Conservation (phyloP, 129 eudicot genomes). For the Kitagawia praeruptora region DNA sequence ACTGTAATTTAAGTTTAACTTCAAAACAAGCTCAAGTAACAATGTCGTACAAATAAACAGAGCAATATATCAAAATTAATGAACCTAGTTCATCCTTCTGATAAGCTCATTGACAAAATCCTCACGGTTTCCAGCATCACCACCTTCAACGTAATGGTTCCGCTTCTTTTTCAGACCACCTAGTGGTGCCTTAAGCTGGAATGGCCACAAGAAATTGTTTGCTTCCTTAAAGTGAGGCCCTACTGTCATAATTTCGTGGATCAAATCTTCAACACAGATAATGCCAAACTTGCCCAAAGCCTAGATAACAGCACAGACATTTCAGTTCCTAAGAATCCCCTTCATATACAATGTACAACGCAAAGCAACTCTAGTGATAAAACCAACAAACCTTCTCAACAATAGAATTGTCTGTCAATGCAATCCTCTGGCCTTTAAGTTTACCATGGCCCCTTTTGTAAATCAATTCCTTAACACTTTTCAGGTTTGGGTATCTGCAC, state of each 20-base stretch:
- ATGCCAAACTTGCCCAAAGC: slow-evolving; percentile 63
- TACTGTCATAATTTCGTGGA: slow-evolving; percentile 70
- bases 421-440: slow-evolving; percentile 60
- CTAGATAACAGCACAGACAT: slow-evolving; percentile 9
- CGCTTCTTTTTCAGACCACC: slow-evolving; percentile 74
- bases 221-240: slow-evolving; percentile 78
- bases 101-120: slow-evolving; percentile 64
- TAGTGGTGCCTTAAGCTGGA: slow-evolving; percentile 70
- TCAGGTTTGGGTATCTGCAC: slow-evolving; percentile 65
- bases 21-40: background rate
- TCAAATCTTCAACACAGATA: slow-evolving; percentile 59
- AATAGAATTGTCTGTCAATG: slow-evolving; percentile 56
- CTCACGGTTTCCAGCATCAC: slow-evolving; percentile 85
- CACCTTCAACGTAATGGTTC: slow-evolving; percentile 79
- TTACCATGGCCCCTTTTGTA: slow-evolving; percentile 89
- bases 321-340: background rate
- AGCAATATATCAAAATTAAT: background rate
- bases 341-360: background rate
- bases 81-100: slow-evolving; percentile 61
- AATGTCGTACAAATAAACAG: background rate
- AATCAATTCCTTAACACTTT: slow-evolving; percentile 67
- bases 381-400: slow-evolving; percentile 43
- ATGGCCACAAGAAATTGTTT: slow-evolving; percentile 77
- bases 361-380: background rate
- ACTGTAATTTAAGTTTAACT: background rate